Evolutionary conservation across 2,329 filamentous ascomycete genomes (phyloP), one percentile per base, ranked within the genome.

Genomic region (Beauveria bassiana): DNA sequence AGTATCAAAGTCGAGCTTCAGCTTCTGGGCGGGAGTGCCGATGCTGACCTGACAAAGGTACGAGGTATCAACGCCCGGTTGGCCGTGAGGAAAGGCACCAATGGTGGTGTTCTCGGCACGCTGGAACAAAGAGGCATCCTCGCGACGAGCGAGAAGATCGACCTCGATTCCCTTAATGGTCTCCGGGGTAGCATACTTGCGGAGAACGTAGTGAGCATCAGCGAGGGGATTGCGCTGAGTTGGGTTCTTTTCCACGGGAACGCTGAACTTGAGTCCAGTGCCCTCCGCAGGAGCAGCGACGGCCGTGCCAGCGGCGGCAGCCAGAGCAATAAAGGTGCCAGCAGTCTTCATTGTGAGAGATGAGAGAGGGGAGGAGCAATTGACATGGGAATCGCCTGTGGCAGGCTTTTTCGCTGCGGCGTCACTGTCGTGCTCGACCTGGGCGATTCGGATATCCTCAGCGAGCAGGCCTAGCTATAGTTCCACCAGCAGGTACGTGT

Each of bases 1-100:
- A 0, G 77, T 78, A 63, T 78, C 76, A 45, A 78, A 75, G 65
- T 76, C 71, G 40, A 78, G 66, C 43, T 71, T 70, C 54, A 78
- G 66, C 3, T 71, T 75, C 67, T 77, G 73, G 5, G 73, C 66
- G 14, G 75, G 75, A 5, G 74, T 74, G 43, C 75, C 75, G 28
- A 77, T 72, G 54, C 69, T 67, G 31, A 76, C 71, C 24, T 59
- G 43, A 20, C 31, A 34, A 14, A 60, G 31, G 61, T 63, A 63
- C 1, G 52, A 59, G 14, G n/a, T 42, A n/a, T 63, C 61, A 16
- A 61, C 59, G 12, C 51, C 61, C 34, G 22, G 31, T 16, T n/a
- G 7, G 20, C 54, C 54, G 20, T 53, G 40, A 28, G 61, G 61
- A 26, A 42, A 51, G 45, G 61, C 52, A 8, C 46, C 53, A 26